Conservation (phyloP, 2,329 filamentous ascomycete genomes). For the Neurospora sp. region DNA sequence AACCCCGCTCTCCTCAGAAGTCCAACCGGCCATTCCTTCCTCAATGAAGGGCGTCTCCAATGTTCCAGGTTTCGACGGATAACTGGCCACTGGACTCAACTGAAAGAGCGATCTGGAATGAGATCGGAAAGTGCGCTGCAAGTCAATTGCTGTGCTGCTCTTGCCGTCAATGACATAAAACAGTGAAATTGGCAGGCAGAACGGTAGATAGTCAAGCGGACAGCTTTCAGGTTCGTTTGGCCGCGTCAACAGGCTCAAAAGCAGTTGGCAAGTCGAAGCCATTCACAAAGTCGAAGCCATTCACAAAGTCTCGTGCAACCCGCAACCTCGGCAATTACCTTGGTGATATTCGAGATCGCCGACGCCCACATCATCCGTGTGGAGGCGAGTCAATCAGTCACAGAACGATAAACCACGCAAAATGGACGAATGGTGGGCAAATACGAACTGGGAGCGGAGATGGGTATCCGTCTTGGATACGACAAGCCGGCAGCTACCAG, state of each 20-base stretch:
- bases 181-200: background rate
- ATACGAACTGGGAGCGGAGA: background rate
- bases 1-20: background rate
- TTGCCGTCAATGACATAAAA: background rate
- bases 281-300: background rate
- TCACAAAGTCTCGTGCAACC: background rate
- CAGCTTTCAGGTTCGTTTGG: background rate
- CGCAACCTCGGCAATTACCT: background rate
- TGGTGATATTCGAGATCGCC: background rate
- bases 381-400: background rate
- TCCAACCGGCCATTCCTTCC: background rate
- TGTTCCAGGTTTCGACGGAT: background rate
- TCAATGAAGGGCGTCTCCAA: background rate
- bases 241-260: background rate
- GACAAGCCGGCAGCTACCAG: background rate
- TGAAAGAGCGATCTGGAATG: background rate
- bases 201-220: background rate
- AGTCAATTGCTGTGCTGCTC: background rate
- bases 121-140: background rate
- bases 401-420: background rate
- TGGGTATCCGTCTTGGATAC: background rate
- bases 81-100: background rate
- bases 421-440: background rate
- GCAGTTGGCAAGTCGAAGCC: background rate
- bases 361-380: background rate